Evolutionary conservation across 2,329 filamentous ascomycete genomes (phyloP).

Genomic region (Lojkania enalia): DNA sequence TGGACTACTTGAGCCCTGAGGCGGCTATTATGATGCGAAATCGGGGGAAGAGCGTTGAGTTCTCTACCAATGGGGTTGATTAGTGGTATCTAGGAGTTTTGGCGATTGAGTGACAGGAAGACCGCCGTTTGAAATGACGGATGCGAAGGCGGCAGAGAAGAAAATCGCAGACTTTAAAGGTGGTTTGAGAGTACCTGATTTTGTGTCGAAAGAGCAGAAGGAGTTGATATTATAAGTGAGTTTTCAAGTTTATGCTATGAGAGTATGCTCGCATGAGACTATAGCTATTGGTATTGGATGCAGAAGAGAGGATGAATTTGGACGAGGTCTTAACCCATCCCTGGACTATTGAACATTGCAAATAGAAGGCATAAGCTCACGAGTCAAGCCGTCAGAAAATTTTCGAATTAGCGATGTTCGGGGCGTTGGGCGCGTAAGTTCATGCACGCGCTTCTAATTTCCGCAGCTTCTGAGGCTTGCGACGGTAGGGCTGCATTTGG

Average conservation of each 20-base stretch:
- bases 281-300: slow-evolving; percentile 59
- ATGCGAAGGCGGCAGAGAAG: slow-evolving; percentile 78
- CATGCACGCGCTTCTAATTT: no score
- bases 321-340: slow-evolving; percentile 84
- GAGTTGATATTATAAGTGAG: slow-evolving; percentile 66
- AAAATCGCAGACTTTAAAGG: slow-evolving; percentile 70
- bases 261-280: neutral
- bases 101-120: slow-evolving; percentile 91
- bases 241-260: neutral
- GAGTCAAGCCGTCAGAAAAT: no score
- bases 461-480: no score
- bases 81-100: slow-evolving; percentile 92
- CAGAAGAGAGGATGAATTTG: slow-evolving; percentile 82
- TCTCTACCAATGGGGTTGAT: slow-evolving; percentile 89
- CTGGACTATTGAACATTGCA: slow-evolving; percentile 82
- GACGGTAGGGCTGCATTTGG: no score
- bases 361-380: no score
- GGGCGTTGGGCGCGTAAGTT: no score
- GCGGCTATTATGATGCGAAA: slow-evolving; percentile 63
- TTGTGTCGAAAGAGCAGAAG: slow-evolving; percentile 80
- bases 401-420: no score
- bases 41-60: slow-evolving; percentile 69
- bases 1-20: slow-evolving; percentile 93
- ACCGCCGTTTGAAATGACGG: slow-evolving; percentile 90
- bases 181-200: slow-evolving; percentile 86